Conservation (phyloP, 75 land plant species). For the Sequoiadendron giganteum region DNA sequence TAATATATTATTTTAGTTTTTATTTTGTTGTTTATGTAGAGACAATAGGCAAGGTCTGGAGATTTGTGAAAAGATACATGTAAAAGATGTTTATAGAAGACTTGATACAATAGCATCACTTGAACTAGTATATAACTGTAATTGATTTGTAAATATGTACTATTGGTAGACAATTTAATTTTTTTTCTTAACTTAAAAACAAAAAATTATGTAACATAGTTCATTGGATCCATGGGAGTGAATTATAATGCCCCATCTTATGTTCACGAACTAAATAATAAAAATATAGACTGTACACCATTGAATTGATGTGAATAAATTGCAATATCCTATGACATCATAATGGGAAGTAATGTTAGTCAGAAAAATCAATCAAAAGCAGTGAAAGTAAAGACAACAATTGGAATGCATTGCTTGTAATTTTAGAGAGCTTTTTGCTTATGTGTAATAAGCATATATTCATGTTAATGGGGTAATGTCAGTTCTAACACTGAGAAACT, state of each 20-base stretch:
- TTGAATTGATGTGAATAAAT: not conserved
- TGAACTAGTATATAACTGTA: not conserved
- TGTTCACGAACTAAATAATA: too few relatives aligned
- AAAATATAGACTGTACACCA: too few relatives aligned
- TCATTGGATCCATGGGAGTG: too few relatives aligned
- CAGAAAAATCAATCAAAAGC: not conserved
- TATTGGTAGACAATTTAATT: too few relatives aligned
- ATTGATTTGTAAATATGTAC: too few relatives aligned
- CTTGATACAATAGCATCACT: not conserved
- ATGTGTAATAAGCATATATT: not conserved
- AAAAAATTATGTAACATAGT: too few relatives aligned
- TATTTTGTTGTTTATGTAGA: not conserved
- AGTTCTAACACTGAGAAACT: not conserved
- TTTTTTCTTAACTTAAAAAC: too few relatives aligned
- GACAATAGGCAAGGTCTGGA: not conserved
- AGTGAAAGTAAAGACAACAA: not conserved
- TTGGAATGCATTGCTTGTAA: not conserved
- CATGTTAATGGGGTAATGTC: not conserved
- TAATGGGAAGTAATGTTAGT: not conserved
- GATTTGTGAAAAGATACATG: not conserved
- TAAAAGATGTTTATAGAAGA: not conserved
- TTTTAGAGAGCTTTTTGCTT: not conserved
- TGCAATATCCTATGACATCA: not conserved
- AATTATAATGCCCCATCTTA: too few relatives aligned
- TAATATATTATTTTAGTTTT: too few relatives aligned